Conservation (phyloP, 2,329 filamentous ascomycete genomes). For the Diaporthe batatas region DNA sequence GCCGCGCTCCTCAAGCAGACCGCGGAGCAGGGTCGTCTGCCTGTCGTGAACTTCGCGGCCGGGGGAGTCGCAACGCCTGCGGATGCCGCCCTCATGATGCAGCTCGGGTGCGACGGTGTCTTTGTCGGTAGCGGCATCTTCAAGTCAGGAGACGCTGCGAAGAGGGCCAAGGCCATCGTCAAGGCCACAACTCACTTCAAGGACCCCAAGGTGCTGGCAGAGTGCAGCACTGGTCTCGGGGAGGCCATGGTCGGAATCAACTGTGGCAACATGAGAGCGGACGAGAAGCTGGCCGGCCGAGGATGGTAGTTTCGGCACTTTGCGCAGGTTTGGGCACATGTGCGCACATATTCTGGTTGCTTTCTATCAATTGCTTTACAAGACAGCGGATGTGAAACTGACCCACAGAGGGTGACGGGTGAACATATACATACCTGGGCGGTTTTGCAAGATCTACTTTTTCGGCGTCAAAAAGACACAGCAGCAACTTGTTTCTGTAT, state of each 20-base stretch:
- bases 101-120: slow-evolving; percentile 96
- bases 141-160: slow-evolving; percentile 91
- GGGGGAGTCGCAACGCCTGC: slow-evolving; percentile 99
- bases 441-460: background rate
- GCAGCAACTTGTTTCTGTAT: background rate
- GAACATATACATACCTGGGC: background rate
- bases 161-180: slow-evolving; percentile 94
- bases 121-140: slow-evolving; percentile 98
- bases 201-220: slow-evolving; percentile 86
- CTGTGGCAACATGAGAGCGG: slow-evolving; percentile 80
- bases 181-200: slow-evolving; percentile 92
- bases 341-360: background rate
- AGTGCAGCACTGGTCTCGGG: slow-evolving; percentile 90
- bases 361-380: background rate
- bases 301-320: slow-evolving; percentile 75
- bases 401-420: slow-evolving; percentile 78
- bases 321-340: background rate
- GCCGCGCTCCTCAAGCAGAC: slow-evolving; percentile 86
- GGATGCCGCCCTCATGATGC: slow-evolving; percentile 98
- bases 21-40: slow-evolving; percentile 86
- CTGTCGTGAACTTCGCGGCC: slow-evolving; percentile 97
- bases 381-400: slow-evolving; percentile 53
- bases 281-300: slow-evolving; percentile 85
- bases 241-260: slow-evolving; percentile 99
- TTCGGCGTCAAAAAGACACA: background rate